Evolutionary conservation across 1,284 basidiomycete species (phyloP).

Genomic region (Moesziomyces sp.): DNA sequence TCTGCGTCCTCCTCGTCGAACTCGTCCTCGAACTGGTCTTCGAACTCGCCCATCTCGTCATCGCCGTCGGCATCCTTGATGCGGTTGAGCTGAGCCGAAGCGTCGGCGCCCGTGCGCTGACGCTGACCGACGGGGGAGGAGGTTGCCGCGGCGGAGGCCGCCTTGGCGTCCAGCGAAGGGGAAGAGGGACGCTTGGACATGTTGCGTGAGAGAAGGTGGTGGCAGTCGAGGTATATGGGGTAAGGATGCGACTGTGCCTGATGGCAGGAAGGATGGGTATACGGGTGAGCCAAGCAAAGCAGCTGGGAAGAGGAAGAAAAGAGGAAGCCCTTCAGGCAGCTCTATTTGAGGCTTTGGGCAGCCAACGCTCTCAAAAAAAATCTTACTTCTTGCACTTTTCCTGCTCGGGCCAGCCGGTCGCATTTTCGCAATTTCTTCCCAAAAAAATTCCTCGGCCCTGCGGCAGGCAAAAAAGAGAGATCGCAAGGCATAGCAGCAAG

Average conservation of each 20-base stretch:
- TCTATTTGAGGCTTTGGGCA: constrained; percentile 17
- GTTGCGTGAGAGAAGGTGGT: not conserved
- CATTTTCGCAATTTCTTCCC: not conserved
- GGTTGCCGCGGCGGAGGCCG: constrained; percentile 14
- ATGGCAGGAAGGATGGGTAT: constrained; percentile 24
- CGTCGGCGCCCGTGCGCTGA: constrained; percentile 19
- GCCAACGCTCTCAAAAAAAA: constrained; percentile 13
- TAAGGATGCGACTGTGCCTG: constrained; percentile 7
- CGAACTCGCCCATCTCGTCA: constrained; percentile 73
- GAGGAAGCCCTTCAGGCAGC: constrained; percentile 6
- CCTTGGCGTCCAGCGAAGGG: constrained; percentile 30
- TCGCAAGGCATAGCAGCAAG: not conserved
- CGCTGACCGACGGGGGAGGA: constrained; percentile 23
- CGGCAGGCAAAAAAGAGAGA: not conserved
- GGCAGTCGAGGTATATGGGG: not conserved
- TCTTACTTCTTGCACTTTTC: constrained; percentile 14
- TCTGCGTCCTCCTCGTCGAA: constrained; percentile 71
- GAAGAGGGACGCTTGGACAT: constrained; percentile 51
- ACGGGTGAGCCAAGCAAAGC: constrained; percentile 32
- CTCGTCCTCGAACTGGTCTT: constrained; percentile 70
- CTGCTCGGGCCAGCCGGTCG: constrained; percentile 2
- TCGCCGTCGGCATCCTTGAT: constrained; percentile 56
- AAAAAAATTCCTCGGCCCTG: not conserved
- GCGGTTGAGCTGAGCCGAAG: constrained; percentile 28
- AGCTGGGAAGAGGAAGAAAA: constrained; percentile 24